A percentile compares a stretch with the other conserved stretches of the same genome.
Conservation (phyloP, 1,284 basidiomycete genomes). For the Inonotus obliquus region DNA sequence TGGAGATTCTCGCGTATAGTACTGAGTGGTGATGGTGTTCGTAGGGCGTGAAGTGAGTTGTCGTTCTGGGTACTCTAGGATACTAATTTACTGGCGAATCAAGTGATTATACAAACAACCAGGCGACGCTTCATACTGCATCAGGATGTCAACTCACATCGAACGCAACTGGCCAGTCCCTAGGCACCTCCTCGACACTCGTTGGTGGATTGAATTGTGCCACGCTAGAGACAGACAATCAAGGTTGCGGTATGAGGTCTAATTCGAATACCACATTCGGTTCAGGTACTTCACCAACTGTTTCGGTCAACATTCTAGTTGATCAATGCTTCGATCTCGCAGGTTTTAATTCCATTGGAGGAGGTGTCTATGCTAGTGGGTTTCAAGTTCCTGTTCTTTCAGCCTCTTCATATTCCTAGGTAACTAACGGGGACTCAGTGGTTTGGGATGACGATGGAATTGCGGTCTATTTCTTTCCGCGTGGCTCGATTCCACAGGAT, state of each 20-base stretch:
- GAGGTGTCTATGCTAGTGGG: constrained; percentile 80
- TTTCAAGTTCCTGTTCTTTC: too few relatives aligned
- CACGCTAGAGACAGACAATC: constrained; percentile 57
- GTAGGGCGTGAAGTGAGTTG: constrained; percentile 9
- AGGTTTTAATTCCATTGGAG: constrained; percentile 63
- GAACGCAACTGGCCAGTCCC: constrained; percentile 37
- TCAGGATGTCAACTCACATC: constrained; percentile 63
- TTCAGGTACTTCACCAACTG: constrained; percentile 26
- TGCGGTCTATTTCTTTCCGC: constrained; percentile 77
- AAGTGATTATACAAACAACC: constrained; percentile 74
- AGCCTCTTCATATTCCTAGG: not conserved
- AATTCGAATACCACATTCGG: constrained; percentile 21
- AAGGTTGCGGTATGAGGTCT: constrained; percentile 65
- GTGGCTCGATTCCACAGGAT: constrained; percentile 68
- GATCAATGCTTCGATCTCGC: not conserved
- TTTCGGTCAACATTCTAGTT: constrained; percentile 54
- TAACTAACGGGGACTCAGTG: constrained; percentile 40
- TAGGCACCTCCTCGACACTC: constrained; percentile 55
- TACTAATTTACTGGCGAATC: constrained; percentile 24
- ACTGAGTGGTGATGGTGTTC: constrained; percentile 3
- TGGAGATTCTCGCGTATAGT: not conserved
- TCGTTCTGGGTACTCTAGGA: not conserved
- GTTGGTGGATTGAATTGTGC: constrained; percentile 69
- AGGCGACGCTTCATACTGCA: constrained; percentile 76
- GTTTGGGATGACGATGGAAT: constrained; percentile 72